phyloP scores from a whole-genome alignment of 805 yeast species.

The Millerozyma acaciae region DNA sequence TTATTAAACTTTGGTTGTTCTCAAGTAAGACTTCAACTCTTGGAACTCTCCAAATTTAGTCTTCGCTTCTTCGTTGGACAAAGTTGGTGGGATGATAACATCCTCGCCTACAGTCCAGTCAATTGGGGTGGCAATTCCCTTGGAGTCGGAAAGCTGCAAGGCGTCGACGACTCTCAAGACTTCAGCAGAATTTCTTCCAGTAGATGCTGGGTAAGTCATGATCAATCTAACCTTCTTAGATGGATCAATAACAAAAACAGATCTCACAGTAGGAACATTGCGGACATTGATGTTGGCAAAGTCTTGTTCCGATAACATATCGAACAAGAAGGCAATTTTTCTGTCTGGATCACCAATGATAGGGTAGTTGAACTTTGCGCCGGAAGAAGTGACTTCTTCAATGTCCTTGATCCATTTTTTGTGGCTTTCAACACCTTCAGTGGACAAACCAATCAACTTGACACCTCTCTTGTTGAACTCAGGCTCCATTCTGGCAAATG shows the following conservation, averaged over 20 bases:
- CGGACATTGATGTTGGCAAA: constrained; percentile 59
- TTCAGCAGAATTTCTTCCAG: constrained; percentile 76
- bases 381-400: constrained; percentile 55
- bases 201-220: constrained; percentile 67
- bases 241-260: constrained; percentile 71
- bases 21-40: constrained; percentile 58
- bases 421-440: constrained; percentile 61
- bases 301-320: constrained; percentile 67
- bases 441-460: constrained; percentile 65
- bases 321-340: constrained; percentile 58
- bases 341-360: constrained; percentile 64
- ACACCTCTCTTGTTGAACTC: constrained; percentile 64
- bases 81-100: constrained; percentile 67
- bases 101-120: constrained; percentile 75
- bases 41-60: constrained; percentile 59
- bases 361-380: constrained; percentile 57
- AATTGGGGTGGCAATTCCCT: constrained; percentile 64
- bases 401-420: constrained; percentile 68
- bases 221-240: constrained; percentile 57
- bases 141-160: constrained; percentile 58
- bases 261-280: constrained; percentile 63
- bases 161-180: constrained; percentile 68
- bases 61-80: constrained; percentile 57
- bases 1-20: constrained; percentile 41
- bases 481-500: constrained; percentile 66